Evolutionary conservation across 1,284 basidiomycete species (phyloP), one percentile per base, ranked within the genome.

Genomic region (Austroboletus novae-zelandiae): DNA sequence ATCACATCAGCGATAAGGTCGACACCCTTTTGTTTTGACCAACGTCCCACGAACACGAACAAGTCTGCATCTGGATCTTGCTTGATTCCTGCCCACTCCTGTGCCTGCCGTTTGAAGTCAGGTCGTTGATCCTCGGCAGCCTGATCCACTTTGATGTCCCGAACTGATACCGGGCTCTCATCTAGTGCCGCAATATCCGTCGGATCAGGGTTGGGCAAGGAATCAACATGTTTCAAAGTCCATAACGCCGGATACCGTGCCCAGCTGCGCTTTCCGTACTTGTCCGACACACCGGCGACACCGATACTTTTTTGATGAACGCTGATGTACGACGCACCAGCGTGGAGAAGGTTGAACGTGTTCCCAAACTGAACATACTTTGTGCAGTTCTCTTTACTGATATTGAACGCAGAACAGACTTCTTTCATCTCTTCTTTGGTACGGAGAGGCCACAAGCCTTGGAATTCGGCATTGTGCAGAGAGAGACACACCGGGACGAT

Each of bases 371-470:
- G 93, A 36, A 96, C 91, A 66, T 96, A 96, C 77, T 94, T 95
- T 49, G 87, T 92, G 74, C 92, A 95, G 60, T 92, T 79, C 63
- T 94, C 92, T 72, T 95, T 95, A 75, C 89, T 89, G 66, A 96
- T 91, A 71, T 95, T 95, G 80, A 95, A 96, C 10, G 93, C 93
- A 4, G 92, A 94, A 67, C 93, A 96, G 43, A 96, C 93, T 68
- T 96, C 93, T 75, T 94, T 95, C 90, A 94, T 94, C 70, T 95
- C 93, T 66, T 95, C 93, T 75, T 96, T 95, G 39, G 92, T 95
- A 47, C 93, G 85, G 29, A 95, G 79, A 11, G 93, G 92, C 93
- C 92, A 95, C 23, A 95, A 79, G 73, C 93, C 93, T 67, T 96
- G 93, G 79, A 95, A 96, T 70, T 96, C 92, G 65, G 93, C 93